Conservation (phyloP, 495 filamentous ascomycete species). For the Melanomma pulvis-pyrius region DNA sequence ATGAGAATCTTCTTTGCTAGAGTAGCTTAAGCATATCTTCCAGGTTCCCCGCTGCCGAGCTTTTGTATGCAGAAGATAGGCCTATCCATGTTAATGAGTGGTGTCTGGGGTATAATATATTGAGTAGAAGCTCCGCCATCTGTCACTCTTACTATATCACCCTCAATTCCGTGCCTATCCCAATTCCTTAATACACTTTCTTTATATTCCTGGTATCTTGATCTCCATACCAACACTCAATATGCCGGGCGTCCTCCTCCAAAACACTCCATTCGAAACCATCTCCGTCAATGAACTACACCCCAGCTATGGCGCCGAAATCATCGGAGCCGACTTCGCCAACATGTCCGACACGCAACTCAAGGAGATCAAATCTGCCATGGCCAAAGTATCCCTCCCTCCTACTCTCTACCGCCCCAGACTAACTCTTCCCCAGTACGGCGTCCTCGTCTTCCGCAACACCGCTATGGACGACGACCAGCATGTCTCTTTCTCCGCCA, state of each 20-base stretch:
- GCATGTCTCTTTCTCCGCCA: constrained; percentile 58
- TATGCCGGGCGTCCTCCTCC: constrained; percentile 36
- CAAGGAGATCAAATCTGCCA: constrained; percentile 51
- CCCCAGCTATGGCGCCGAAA: constrained; percentile 59
- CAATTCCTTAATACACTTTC: background rate
- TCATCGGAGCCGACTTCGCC: constrained; percentile 56
- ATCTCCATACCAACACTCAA: background rate
- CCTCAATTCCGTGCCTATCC: background rate
- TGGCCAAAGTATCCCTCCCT: constrained; percentile 50
- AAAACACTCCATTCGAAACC: constrained; percentile 36
- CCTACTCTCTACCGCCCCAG: background rate
- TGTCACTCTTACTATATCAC: background rate
- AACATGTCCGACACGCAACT: constrained; percentile 52
- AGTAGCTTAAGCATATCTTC: background rate
- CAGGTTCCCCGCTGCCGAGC: background rate
- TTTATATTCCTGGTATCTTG: background rate
- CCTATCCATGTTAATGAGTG: background rate
- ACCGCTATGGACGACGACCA: constrained; percentile 55
- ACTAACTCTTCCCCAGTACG: constrained; percentile 50
- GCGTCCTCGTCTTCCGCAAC: constrained; percentile 58
- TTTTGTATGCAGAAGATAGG: background rate
- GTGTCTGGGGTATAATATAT: constrained; percentile 1
- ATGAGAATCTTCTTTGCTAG: background rate
- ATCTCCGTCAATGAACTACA: constrained; percentile 52
- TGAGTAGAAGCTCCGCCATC: background rate